These are phyloP conservation scores for Boletus pseudo-olivaceus DNA, from an alignment of 768 basidiomycete genomes.

Conservation along the genomic window DNA sequence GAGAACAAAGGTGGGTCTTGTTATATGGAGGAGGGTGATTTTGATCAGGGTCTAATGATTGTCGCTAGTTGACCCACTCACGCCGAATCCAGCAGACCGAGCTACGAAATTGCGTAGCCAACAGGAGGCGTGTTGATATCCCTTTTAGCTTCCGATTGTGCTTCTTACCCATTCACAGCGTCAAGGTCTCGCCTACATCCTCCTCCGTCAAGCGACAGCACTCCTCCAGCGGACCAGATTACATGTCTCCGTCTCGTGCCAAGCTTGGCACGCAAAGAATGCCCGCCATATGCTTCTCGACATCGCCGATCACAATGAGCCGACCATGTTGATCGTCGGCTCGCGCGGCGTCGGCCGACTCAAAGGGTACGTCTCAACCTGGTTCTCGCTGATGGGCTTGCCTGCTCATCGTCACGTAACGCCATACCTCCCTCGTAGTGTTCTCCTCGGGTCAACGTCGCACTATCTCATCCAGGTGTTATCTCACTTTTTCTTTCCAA, in stretches of 20 bases:
- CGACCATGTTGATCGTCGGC: slow-evolving; percentile 91
- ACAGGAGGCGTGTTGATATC: slow-evolving; percentile 66
- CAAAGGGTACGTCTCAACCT: slow-evolving; percentile 60
- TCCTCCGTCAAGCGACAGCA: slow-evolving; percentile 84
- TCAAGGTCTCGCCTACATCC: slow-evolving; percentile 83
- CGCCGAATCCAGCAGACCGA: slow-evolving; percentile 71
- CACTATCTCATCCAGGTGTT: slow-evolving; percentile 85
- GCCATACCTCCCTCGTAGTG: slow-evolving; percentile 41
- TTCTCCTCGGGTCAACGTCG: slow-evolving; percentile 90
- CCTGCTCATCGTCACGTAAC: background rate
- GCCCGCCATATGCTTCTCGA: slow-evolving; percentile 88
- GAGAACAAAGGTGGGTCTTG: slow-evolving; percentile 71
- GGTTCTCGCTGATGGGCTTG: too few species aligned
- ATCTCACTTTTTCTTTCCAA: slow-evolving; percentile 1
- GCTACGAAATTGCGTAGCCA: slow-evolving; percentile 80
- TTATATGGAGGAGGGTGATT: background rate
- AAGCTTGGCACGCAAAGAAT: slow-evolving; percentile 98
- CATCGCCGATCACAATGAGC: slow-evolving; percentile 82
- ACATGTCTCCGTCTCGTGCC: slow-evolving; percentile 84
- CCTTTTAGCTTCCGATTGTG: slow-evolving; percentile 3
- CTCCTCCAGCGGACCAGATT: slow-evolving; percentile 88
- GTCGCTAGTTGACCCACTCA: slow-evolving; percentile 57
- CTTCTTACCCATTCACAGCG: slow-evolving; percentile 47
- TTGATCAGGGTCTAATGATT: slow-evolving; percentile 2
- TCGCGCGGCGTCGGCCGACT: slow-evolving; percentile 87